Conservation (phyloP, 2,329 filamentous ascomycete genomes). For the Fusarium sacchari region DNA sequence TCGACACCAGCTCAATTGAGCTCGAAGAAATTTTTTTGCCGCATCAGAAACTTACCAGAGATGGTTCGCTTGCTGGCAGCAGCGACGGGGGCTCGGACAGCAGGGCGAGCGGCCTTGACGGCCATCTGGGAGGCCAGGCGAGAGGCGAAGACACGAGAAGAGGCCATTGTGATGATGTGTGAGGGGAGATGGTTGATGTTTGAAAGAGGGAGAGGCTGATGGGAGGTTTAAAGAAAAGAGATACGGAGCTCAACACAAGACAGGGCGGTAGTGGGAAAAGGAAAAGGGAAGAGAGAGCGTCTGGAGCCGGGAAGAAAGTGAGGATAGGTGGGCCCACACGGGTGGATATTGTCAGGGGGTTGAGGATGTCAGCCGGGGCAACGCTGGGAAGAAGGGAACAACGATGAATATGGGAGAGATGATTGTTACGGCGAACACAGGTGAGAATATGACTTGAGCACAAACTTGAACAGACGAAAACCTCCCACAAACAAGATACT, state of each 20-base stretch:
- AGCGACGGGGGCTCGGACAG: conserved; percentile 71
- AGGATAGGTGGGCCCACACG: conserved; percentile 51
- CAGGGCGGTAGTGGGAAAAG: conserved; percentile 50
- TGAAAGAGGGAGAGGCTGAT: conserved; percentile 45
- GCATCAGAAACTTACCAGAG: conserved; percentile 67
- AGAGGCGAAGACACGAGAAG: conserved; percentile 80
- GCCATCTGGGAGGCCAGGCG: conserved; percentile 82
- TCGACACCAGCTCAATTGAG: conserved; percentile 43
- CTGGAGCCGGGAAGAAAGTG: conserved; percentile 50
- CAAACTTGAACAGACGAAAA: conserved; percentile 6
- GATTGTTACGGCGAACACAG: conserved; percentile 42
- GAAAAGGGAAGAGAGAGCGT: conserved; percentile 54
- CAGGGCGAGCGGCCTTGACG: conserved; percentile 81
- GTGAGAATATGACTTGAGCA: conserved; percentile 30
- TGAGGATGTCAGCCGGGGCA: conserved; percentile 50
- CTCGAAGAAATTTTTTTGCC: conserved; percentile 47
- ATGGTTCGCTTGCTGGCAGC: conserved; percentile 79
- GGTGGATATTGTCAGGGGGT: conserved; percentile 46
- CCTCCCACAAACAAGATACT: neutral
- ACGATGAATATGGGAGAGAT: conserved; percentile 45
- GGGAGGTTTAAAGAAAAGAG: conserved; percentile 49
- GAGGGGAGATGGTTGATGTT: conserved; percentile 48
- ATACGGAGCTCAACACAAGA: conserved; percentile 49
- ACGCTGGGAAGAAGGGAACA: conserved; percentile 44
- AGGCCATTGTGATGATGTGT: conserved; percentile 78